Base-by-base conservation (phyloP, 2,329 filamentous ascomycete genomes). In the Sclerotinia sclerotiorum region DNA sequence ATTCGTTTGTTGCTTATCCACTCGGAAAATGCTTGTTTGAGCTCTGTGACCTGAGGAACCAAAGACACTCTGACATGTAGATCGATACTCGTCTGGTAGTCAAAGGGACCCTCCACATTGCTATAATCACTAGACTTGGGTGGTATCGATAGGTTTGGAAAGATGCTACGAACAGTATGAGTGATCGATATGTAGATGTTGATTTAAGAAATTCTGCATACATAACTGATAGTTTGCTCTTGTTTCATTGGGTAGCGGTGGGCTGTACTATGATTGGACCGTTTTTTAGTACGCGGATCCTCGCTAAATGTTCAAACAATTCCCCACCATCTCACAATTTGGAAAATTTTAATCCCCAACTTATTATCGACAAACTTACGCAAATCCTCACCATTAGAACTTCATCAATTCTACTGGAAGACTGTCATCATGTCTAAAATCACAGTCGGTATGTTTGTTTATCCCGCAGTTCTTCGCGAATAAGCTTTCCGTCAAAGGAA, bases 341-440 rank as follows among this genome's bases (percentile, higher is more conserved):
- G 27, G 39, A 49, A 69, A 69, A 49, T 48, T 69, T 58, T 21
- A 29, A 19, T 42, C 35, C 17, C 17, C 39, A 49, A 44, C 2
- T 21, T 55, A 65, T 49, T 21, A 63, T 66, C 70, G 64, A 69
- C 71, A 65, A 74, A 71, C 72, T 70, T 65, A 72, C 74, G 72
- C 73, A 81, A 84, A 81, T 80, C 87, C 87, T 85, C 87, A 92
- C 90, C 90, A 91, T 87, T 91, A 90, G 88, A 89, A 87, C 77
- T 71, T 74, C 72, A 76, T 72, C 71, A 82, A 81, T 82, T 90
- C 88, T 91, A 90, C 85, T 91, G 90, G 90, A 92, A 93, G 91
- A 93, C 90, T 90, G 89, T 87, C 86, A 89, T 83, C 76, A 92
- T 93, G 90, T 93, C 91, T 77, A 94, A 94, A 84, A 93, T 93